These are phyloP conservation scores for Verticillium nonalfalfae DNA, from an alignment of 2,329 filamentous ascomycete genomes.

Conservation along the genomic window DNA sequence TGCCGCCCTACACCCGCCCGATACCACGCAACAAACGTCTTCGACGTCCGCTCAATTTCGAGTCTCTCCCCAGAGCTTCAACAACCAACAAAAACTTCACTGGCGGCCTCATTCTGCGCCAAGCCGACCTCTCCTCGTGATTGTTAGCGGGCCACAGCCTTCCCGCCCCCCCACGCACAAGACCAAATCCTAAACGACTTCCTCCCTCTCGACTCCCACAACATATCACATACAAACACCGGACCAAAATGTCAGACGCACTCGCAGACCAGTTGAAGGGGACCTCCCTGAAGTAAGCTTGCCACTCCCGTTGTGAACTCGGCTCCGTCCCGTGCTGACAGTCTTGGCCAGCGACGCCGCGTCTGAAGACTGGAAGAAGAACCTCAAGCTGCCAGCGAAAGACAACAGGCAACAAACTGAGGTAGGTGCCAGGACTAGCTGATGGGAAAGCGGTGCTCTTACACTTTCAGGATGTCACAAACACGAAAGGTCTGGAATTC, in stretches of 20 bases:
- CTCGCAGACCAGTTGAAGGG: slow-evolving; percentile 37
- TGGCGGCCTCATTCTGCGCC: not conserved
- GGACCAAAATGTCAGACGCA: slow-evolving; percentile 32
- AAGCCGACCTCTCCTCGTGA: not conserved
- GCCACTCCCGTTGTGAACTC: too few species aligned
- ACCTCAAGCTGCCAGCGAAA: slow-evolving; percentile 63
- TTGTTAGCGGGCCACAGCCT: not conserved
- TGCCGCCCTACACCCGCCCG: not conserved
- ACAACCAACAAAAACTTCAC: not conserved
- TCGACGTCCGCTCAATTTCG: not conserved
- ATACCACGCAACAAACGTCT: not conserved
- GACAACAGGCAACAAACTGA: slow-evolving; percentile 78
- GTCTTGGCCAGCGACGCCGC: slow-evolving; percentile 38
- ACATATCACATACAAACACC: not conserved
- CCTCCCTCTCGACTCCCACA: not conserved
- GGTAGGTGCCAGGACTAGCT: slow-evolving; percentile 34
- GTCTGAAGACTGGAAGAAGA: slow-evolving; percentile 67
- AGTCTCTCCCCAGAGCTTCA: not conserved
- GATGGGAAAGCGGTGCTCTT: not conserved
- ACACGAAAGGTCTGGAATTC: slow-evolving; percentile 95
- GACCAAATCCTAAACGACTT: not conserved
- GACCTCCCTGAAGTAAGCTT: slow-evolving; percentile 31
- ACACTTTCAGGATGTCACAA: slow-evolving; percentile 79
- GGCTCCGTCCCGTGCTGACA: slow-evolving; percentile 18
- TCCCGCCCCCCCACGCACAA: not conserved